Evolutionary conservation across 192 early-diverging fungal species (phyloP).

Genomic region (Phlyctochytrium arcticum): DNA sequence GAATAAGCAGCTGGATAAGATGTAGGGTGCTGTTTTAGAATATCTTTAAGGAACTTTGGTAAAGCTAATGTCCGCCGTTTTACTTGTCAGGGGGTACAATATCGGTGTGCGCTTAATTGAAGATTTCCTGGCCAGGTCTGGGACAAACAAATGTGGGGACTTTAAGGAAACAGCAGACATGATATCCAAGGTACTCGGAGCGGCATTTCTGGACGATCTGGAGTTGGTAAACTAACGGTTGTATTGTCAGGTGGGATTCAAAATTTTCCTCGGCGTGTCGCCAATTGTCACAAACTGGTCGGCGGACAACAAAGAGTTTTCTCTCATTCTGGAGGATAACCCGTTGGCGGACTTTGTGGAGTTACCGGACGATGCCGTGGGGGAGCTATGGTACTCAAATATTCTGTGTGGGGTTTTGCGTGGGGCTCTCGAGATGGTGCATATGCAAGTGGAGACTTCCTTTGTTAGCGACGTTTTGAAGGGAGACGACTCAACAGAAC

Average conservation of each 20-base stretch:
- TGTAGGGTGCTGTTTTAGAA: conserved; percentile 55
- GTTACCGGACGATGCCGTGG: conserved; percentile 70
- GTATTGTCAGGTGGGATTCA: conserved; percentile 80
- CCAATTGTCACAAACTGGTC: conserved; percentile 82
- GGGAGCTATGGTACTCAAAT: conserved; percentile 94
- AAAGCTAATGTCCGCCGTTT: neutral
- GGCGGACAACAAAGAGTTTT: conserved; percentile 82
- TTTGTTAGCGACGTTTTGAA: conserved; percentile 82
- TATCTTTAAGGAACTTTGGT: neutral
- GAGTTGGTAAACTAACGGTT: neutral
- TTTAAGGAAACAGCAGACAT: conserved; percentile 91
- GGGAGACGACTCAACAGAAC: conserved; percentile 88
- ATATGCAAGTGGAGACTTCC: conserved; percentile 80
- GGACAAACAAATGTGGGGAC: conserved; percentile 76
- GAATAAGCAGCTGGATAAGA: conserved; percentile 96
- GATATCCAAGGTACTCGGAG: conserved; percentile 72
- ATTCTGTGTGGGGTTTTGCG: conserved; percentile 90
- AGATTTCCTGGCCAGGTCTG: conserved; percentile 86
- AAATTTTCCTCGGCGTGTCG: conserved; percentile 89
- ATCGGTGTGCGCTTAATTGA: conserved; percentile 94
- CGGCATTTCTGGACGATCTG: no score
- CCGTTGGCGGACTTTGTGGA: conserved; percentile 98
- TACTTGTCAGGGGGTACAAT: conserved; percentile 81
- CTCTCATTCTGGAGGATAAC: conserved; percentile 92
- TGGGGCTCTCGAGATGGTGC: conserved; percentile 93